Evolutionary conservation across 2,329 filamentous ascomycete species (phyloP), one percentile per base, ranked within the genome.

Genomic region (Monosporascus sp.): DNA sequence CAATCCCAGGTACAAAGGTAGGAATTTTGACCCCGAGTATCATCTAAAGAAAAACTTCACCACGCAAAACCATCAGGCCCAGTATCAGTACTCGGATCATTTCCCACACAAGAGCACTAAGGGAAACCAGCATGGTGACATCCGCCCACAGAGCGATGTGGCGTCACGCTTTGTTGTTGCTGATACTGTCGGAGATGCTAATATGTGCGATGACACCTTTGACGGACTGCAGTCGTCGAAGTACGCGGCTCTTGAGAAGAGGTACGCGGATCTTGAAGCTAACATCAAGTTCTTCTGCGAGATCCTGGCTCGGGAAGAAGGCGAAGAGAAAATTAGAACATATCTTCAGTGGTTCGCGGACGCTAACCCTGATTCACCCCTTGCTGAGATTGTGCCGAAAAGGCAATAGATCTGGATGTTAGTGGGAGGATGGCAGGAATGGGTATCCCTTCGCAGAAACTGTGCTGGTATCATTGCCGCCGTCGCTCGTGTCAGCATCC

Each of bases 401-500:
- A 35, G 9, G 31, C 3, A 35, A 14, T 35, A 35, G 5, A 5
- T 35, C 31, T 5, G 31, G 31, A 5, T 14, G 11, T 14, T 35
- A 35, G 9, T 35, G 31, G 9, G 31, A 35, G 9, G 9, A 35
- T 35, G 6, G 31, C 9, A 3, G 9, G 9, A 31, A 14, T 11
- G 3, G 9, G 9, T 9, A 11, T 11, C 9, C 27, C 27, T 65
- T 61, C 37, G 64, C 60, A 52, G 72, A 72, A 14, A 71, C 67
- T 24, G 54, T 39, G 11, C 48, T 43, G 4, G 51, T 38, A 24
- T 51, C 51, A 24, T 14, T 20, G 5, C 61, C 60, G 36, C 39
- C 54, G 24, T 72, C 70, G 24, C 72, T 68, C 11, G 72, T 67
- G 15, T 54, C 50, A 7, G 68, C 68, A 49, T 73, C 69, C 36